Conservation (phyloP, 768 basidiomycete genomes). For the Dioszegia crocea region DNA sequence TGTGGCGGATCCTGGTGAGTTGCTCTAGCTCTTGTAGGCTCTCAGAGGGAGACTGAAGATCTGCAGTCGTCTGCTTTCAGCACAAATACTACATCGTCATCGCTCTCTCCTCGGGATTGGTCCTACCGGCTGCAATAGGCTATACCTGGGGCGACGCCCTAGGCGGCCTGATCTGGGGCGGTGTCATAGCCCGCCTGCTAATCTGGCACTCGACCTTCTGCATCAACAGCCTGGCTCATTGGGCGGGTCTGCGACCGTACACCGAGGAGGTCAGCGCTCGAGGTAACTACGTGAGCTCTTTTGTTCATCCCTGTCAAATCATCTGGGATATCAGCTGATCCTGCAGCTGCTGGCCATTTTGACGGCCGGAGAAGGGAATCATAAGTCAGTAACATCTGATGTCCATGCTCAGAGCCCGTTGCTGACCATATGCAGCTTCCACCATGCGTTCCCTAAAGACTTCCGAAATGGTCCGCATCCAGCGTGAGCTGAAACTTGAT, state of each 20-base stretch:
- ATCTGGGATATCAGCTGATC: background rate
- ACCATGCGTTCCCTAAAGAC: slow-evolving; percentile 73
- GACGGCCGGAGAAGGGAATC: slow-evolving; percentile 73
- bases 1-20: slow-evolving; percentile 63
- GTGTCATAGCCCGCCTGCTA: slow-evolving; percentile 61
- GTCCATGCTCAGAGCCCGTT: too few species aligned
- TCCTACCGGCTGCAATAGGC: slow-evolving; percentile 57
- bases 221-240: slow-evolving; percentile 61
- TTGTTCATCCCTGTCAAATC: too few species aligned
- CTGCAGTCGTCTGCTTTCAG: slow-evolving; percentile 65
- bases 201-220: slow-evolving; percentile 55
- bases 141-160: slow-evolving; percentile 56
- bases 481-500: slow-evolving; percentile 17
- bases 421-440: slow-evolving; percentile 27
- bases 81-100: slow-evolving; percentile 66
- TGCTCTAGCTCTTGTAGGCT: too few species aligned
- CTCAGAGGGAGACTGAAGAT: background rate
- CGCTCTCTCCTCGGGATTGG: slow-evolving; percentile 61
- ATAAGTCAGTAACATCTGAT: slow-evolving; percentile 53
- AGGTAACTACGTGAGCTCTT: slow-evolving; percentile 61
- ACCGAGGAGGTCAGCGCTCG: slow-evolving; percentile 74
- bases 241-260: slow-evolving; percentile 74
- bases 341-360: slow-evolving; percentile 62
- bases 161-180: slow-evolving; percentile 69
- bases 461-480: slow-evolving; percentile 59